A percentile compares a stretch with the other conserved stretches of the same genome.
These are phyloP conservation scores for Solanum chiquidenum DNA, from an alignment of 257 asterid genomes.

Conservation along the genomic window DNA sequence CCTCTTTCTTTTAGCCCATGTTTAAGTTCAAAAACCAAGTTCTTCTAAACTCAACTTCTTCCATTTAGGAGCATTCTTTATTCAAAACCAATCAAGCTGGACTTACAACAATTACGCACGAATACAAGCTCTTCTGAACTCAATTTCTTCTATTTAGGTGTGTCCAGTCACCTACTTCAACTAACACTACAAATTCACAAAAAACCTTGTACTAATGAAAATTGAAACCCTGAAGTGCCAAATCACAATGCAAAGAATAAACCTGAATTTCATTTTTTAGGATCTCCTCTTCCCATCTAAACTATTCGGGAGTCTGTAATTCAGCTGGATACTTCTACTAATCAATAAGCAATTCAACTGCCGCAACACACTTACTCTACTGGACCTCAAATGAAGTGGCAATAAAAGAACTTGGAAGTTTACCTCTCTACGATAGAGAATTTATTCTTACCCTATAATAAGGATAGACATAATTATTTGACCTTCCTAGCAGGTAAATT, in stretches of 20 bases:
- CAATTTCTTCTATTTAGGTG: neutral
- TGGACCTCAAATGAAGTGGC: too few relatives aligned
- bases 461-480: too few relatives aligned
- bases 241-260: neutral
- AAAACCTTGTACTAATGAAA: neutral
- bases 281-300: too few relatives aligned
- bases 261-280: too few relatives aligned
- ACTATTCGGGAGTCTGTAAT: too few relatives aligned
- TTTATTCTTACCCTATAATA: too few relatives aligned
- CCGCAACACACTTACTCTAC: too few relatives aligned
- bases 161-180: neutral
- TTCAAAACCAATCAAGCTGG: neutral
- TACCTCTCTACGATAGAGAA: too few relatives aligned
- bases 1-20: neutral
- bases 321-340: too few relatives aligned
- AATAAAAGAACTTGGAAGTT: too few relatives aligned
- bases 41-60: neutral
- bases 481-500: too few relatives aligned
- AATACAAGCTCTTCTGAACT: neutral
- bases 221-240: neutral
- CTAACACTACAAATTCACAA: neutral
- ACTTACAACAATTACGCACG: neutral
- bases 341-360: too few relatives aligned
- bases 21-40: neutral
- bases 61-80: neutral